phyloP scores from a whole-genome alignment of 163 green algal genomes.

The Scenedesmus sp. region DNA sequence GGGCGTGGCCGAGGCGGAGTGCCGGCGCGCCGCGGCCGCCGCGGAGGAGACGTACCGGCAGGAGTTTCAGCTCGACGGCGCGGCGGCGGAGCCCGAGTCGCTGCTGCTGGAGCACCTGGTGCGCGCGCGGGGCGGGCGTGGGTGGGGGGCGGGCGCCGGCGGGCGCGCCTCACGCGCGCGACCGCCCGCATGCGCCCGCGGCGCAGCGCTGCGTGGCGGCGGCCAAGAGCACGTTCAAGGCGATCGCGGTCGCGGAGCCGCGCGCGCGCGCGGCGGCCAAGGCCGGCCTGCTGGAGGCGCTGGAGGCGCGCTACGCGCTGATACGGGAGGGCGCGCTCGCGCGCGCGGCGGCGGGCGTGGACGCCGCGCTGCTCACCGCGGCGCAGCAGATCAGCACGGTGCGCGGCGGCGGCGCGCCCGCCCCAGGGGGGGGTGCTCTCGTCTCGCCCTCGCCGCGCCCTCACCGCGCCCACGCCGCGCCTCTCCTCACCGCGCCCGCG shows the following conservation, averaged over 20 bases:
- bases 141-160: no score
- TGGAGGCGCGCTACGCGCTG: constrained; percentile 29
- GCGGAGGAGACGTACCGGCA: constrained; percentile 38
- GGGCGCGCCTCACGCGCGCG: no score
- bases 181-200: neutral
- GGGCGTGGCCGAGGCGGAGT: constrained; percentile 46
- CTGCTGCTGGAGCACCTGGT: constrained; percentile 41
- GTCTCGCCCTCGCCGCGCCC: no score
- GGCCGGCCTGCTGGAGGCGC: neutral
- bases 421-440: neutral
- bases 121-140: neutral
- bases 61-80: constrained; percentile 26
- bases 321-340: constrained; percentile 24
- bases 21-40: constrained; percentile 35
- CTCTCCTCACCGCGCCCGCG: neutral
- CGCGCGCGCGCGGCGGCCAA: constrained; percentile 32
- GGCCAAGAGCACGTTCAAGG: constrained; percentile 48
- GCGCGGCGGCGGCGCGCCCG: neutral
- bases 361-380: constrained; percentile 20
- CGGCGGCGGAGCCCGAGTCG: constrained; percentile 29
- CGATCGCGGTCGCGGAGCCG: constrained; percentile 60
- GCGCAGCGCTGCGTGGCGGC: constrained; percentile 44
- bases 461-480: no score
- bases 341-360: constrained; percentile 17
- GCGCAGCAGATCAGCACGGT: constrained; percentile 31